Percentiles rank a stretch among this genome's conserved stretches.
phyloP scores from a whole-genome alignment of 2,329 filamentous ascomycete species.

The Fusarium torulosum region DNA sequence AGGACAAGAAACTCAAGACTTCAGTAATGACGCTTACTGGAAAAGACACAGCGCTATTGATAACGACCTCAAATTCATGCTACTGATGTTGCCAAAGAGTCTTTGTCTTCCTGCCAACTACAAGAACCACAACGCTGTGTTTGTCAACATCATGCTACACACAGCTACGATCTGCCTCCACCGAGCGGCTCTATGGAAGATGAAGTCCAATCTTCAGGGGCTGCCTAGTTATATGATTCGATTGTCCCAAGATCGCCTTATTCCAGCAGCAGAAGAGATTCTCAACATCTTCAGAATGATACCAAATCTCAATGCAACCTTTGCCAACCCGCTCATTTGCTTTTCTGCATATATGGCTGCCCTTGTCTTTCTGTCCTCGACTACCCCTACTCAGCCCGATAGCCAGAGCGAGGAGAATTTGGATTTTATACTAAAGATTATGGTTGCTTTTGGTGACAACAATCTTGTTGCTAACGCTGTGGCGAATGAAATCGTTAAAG shows the following conservation, averaged over 20 bases:
- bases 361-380: constrained; percentile 12
- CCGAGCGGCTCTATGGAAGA: constrained; percentile 24
- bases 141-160: constrained; percentile 27
- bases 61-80: constrained; percentile 24
- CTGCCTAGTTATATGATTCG: constrained; percentile 17
- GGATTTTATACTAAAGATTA: constrained; percentile 15
- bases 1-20: not conserved
- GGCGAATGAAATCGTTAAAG: constrained; percentile 15
- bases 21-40: constrained; percentile 1
- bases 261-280: constrained; percentile 22
- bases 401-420: not conserved
- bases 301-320: constrained; percentile 7
- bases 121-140: constrained; percentile 16
- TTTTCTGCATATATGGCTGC: constrained; percentile 26
- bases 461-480: constrained; percentile 10
- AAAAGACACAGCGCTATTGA: constrained; percentile 13
- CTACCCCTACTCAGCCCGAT: not conserved
- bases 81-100: constrained; percentile 19
- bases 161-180: constrained; percentile 29
- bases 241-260: constrained; percentile 15
- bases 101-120: constrained; percentile 26
- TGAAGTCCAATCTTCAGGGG: constrained; percentile 14
- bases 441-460: constrained; percentile 5
- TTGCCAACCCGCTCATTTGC: constrained; percentile 23
- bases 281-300: constrained; percentile 25